Evolutionary conservation across 2,329 filamentous ascomycete species (phyloP).

Genomic region (Cladosporium sp.): DNA sequence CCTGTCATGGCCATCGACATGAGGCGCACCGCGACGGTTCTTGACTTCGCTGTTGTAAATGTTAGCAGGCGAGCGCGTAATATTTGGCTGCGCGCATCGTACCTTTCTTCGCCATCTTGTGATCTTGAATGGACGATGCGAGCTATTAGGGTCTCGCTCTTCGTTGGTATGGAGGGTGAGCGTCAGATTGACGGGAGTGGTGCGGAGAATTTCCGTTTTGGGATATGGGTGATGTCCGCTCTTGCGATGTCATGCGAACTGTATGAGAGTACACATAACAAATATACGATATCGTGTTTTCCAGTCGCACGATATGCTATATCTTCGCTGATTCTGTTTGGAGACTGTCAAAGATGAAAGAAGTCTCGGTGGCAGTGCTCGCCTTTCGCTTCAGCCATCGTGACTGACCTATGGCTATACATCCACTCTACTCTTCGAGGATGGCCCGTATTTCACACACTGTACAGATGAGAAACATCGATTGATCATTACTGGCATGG

Average conservation of each 20-base stretch:
- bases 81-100: not conserved
- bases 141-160: not conserved
- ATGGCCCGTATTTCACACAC: not conserved
- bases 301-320: not conserved
- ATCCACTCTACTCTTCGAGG: not conserved
- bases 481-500: not conserved
- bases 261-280: not conserved
- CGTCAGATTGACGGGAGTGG: not conserved
- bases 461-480: not conserved
- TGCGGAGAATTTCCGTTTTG: constrained; percentile 12
- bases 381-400: not conserved
- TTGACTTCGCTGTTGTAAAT: constrained; percentile 70
- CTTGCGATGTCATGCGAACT: not conserved
- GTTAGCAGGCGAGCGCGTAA: not conserved
- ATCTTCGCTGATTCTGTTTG: not conserved
- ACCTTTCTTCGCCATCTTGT: constrained; percentile 37
- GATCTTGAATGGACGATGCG: constrained; percentile 5
- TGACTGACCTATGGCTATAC: not conserved
- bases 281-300: not conserved
- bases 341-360: not conserved
- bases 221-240: not conserved
- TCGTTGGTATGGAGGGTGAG: not conserved
- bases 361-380: not conserved
- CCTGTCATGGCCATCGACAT: constrained; percentile 99
- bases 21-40: constrained; percentile 88